Evolutionary conservation across 306 rosid species (phyloP), one percentile per base, ranked within the genome.

Genomic region (Oxytropis ochrocephala): DNA sequence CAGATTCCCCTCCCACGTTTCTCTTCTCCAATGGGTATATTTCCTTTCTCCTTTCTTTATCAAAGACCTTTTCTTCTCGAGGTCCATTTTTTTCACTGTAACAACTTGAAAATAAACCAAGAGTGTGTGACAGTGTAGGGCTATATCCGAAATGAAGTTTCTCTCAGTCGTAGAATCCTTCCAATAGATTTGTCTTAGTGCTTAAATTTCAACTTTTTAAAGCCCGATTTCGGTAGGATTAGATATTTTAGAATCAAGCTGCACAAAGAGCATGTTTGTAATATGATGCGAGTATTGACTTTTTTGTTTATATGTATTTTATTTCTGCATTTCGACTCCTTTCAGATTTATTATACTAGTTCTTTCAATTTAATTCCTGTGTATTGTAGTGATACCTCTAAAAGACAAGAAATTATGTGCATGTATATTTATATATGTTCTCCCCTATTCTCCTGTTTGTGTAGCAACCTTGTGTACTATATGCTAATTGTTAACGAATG

Each of bases 1-100:
- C 97, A 0, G 89, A 80, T 18, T 84, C 92, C 51, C 32, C 81
- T 59, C 89, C 94, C 4, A 17, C 75, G 3, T 77, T 87, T 32
- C 64, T 74, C 64, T 83, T 88, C 74, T 76, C 89, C 36, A 29
- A 84, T 70, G 98, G 97, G 97, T 94, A 85, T 19, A 18, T 63
- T 72, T 60, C 11, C 33, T 30, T 24, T 35, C 48, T 47, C 24
- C 5, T 16, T 27, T 12, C 4, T 7, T 64, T 50, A 35, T 50
- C 27, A 5, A 9, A 35, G 13, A 29, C 8, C 13, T 9, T 79
- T 4, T 18, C 4, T 4, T 14, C 8, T 27, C 69, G 7, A 56
- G 13, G 7, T 67, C 41, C 43, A 7, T 51, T 36, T 27, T 27
- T 7, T 43, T 53, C 5, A 35, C 8, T 5, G 39, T 7, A 35